phyloP scores from a whole-genome alignment of 768 basidiomycete genomes.

The Strobilomyces echinocephalus region DNA sequence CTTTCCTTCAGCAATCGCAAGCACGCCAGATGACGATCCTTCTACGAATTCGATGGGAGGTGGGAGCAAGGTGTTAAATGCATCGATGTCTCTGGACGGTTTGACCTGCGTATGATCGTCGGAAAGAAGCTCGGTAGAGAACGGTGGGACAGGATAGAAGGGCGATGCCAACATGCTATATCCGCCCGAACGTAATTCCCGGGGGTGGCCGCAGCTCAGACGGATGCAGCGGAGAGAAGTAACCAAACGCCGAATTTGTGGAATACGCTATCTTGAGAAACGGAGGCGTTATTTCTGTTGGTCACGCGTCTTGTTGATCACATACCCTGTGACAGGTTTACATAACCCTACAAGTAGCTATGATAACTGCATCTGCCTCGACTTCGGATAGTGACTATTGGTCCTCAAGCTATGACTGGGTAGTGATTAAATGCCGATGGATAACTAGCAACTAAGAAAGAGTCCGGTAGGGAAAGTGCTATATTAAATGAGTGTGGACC shows the following conservation, averaged over 20 bases:
- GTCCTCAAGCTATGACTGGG: neutral
- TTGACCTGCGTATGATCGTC: conserved; percentile 55
- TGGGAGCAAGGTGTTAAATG: conserved; percentile 73
- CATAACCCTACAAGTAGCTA: too few relatives aligned
- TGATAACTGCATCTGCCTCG: too few relatives aligned
- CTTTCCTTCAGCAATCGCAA: conserved; percentile 68
- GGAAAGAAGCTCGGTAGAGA: conserved; percentile 44
- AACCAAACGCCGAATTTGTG: conserved; percentile 7
- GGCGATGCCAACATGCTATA: conserved; percentile 64
- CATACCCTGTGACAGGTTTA: too few relatives aligned
- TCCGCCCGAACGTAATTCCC: conserved; percentile 8
- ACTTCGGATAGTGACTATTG: too few relatives aligned
- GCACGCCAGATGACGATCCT: conserved; percentile 72
- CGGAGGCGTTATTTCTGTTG: conserved; percentile 27
- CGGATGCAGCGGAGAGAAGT: conserved; percentile 10
- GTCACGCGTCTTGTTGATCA: conserved; percentile 13
- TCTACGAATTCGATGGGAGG: conserved; percentile 82
- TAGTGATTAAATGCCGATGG: neutral
- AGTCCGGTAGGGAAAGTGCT: neutral
- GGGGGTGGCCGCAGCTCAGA: conserved; percentile 4
- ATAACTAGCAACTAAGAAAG: conserved; percentile 1
- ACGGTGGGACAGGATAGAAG: conserved; percentile 49
- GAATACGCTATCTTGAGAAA: conserved; percentile 8
- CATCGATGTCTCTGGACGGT: conserved; percentile 66
- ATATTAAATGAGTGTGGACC: conserved; percentile 4